Conservation (phyloP, 495 filamentous ascomycete species). For the Hypomontagnella submonticulosa region DNA sequence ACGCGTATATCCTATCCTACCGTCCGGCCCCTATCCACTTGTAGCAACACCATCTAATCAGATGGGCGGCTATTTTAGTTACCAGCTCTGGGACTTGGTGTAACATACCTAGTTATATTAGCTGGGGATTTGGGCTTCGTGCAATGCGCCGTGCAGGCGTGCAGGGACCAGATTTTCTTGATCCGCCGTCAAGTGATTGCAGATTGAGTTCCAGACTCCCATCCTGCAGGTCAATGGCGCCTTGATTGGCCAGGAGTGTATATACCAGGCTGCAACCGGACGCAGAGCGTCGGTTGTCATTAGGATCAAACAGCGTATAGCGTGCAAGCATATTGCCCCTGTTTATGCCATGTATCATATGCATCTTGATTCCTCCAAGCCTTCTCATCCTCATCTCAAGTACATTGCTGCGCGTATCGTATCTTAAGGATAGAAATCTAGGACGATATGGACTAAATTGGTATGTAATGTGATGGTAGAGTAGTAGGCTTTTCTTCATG, state of each 20-base stretch:
- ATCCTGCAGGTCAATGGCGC: constrained; percentile 23
- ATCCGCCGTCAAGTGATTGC: constrained; percentile 20
- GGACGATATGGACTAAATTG: not conserved
- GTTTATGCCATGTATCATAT: constrained; percentile 9
- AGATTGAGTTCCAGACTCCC: constrained; percentile 31
- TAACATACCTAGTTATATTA: constrained; percentile 11
- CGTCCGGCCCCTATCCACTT: constrained; percentile 1
- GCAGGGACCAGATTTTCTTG: constrained; percentile 7
- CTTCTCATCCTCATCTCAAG: not conserved
- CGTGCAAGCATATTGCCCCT: not conserved
- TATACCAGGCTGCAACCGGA: constrained; percentile 18
- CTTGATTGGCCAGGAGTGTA: constrained; percentile 14
- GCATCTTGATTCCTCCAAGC: constrained; percentile 17
- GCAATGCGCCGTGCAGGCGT: constrained; percentile 17
- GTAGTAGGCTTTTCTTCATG: no score
- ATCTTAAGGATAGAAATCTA: not conserved
- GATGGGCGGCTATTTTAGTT: not conserved
- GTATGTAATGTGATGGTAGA: constrained; percentile 5
- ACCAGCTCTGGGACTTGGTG: not conserved
- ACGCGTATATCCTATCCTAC: not conserved
- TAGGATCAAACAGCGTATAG: constrained; percentile 7
- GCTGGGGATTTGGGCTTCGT: constrained; percentile 9
- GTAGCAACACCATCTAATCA: constrained; percentile 6
- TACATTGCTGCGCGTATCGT: not conserved
- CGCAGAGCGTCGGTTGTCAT: constrained; percentile 1